phyloP scores from a whole-genome alignment of 139 green algal species.

The Tetradesmus lagerheimii region DNA sequence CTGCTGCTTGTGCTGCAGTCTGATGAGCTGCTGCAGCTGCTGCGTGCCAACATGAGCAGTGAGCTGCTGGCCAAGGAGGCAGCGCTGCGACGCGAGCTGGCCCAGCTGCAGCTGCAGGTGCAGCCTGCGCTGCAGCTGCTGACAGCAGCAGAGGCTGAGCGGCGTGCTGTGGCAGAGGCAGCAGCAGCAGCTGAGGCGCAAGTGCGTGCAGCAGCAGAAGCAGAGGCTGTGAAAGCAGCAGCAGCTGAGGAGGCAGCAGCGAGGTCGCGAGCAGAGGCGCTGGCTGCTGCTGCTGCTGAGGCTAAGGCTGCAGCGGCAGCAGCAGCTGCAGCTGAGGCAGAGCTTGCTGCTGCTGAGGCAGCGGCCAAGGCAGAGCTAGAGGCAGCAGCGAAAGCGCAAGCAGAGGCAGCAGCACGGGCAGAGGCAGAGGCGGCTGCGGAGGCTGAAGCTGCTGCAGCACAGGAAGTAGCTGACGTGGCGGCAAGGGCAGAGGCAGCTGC shows the following conservation, averaged over 20 bases:
- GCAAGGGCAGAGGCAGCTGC: not conserved
- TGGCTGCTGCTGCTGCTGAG: not conserved
- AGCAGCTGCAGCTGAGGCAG: slow-evolving; percentile 5
- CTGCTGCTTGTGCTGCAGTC: not conserved
- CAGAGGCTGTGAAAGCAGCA: slow-evolving; percentile 20
- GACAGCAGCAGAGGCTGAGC: not conserved
- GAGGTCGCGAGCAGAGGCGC: not conserved
- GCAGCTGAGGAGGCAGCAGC: slow-evolving; percentile 23
- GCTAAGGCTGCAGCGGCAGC: not conserved
- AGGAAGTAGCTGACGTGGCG: too few relatives aligned
- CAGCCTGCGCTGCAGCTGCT: not conserved
- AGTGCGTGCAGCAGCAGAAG: slow-evolving; percentile 28
- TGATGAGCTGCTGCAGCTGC: not conserved
- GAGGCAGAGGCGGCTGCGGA: not conserved
- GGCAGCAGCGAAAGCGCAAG: not conserved
- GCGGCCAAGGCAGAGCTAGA: not conserved
- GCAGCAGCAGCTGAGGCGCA: slow-evolving; percentile 26
- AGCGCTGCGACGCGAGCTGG: not conserved
- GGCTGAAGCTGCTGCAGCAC: not conserved
- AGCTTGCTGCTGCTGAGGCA: not conserved
- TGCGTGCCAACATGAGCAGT: not conserved
- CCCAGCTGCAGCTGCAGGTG: not conserved
- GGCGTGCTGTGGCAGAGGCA: not conserved
- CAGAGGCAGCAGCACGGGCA: not conserved
- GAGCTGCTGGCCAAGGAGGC: not conserved